Evolutionary conservation across 768 basidiomycete species (phyloP), one percentile per base, ranked within the genome.

Genomic region (Cytidiella melzeri): DNA sequence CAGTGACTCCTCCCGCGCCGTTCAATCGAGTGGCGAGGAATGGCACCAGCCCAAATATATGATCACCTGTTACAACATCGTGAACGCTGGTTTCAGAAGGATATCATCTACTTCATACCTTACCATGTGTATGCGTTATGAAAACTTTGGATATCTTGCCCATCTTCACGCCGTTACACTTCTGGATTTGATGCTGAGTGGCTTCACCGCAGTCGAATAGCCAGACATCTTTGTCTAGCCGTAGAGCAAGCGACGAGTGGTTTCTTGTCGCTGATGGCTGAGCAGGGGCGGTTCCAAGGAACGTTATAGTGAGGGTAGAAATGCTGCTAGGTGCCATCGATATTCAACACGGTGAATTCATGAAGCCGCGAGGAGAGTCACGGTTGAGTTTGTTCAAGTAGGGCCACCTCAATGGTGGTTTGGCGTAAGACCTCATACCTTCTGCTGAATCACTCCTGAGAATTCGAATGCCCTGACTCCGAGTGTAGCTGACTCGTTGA

Each of bases 41-140:
- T 4, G 85, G 84, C 19, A 81, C 57, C 6, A 90, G 60, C 6
- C 88, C 90, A 61, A 87, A 86, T 21, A 90, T 85, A 62, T 92
- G 87, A 64, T 90, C 86, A 3, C 88, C 88, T 90, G 59, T 26
- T 44, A n/a, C 19, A 25, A 45, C 46, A 27, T 39, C 19, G 25
- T 9, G n/a, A 38, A 26, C 13, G 1, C 18, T 6, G n/a, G 3
- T 20, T 20, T 20, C 19, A 13, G 18, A 24, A 10, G 2, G 26
- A 40, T 23, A 11, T 21, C 20, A 43, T 2, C 2, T 13, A 13
- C 18, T 15, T 25, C 6, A 7, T 11, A 21, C 58, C 69, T 27
- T 48, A 88, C 91, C 90, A 67, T 93, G 92, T 0, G 86, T 86
- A 67, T 94, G 92, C 1, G 92, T 92, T 52, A 93, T 81, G 63